Conservation (phyloP, 2,329 filamentous ascomycete species). For the Fusarium fracticaudum region DNA sequence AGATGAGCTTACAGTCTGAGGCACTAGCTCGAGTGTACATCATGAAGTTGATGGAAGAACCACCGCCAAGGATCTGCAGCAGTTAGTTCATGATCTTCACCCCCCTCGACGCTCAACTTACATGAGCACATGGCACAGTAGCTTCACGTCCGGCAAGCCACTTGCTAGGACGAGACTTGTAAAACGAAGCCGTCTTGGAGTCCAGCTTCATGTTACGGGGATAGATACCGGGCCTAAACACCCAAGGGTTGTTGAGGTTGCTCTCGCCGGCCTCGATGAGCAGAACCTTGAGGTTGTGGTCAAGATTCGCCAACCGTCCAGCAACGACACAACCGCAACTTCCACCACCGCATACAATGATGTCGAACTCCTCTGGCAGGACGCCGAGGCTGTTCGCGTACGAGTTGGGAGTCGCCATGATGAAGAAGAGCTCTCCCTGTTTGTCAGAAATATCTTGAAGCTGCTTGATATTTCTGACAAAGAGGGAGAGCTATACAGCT, state of each 20-base stretch:
- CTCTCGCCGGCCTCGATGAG: slow-evolving; percentile 77
- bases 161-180: slow-evolving; percentile 78
- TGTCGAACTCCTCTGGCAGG: slow-evolving; percentile 81
- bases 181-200: slow-evolving; percentile 84
- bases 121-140: slow-evolving; percentile 77
- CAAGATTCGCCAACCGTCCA: slow-evolving; percentile 75
- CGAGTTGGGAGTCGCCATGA: slow-evolving; percentile 33
- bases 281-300: slow-evolving; percentile 76
- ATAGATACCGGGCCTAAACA: slow-evolving; percentile 79
- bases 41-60: slow-evolving; percentile 82
- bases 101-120: neutral
- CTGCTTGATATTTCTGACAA: neutral
- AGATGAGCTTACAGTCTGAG: slow-evolving; percentile 31
- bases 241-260: slow-evolving; percentile 82
- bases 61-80: slow-evolving; percentile 68
- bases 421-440: neutral
- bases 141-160: slow-evolving; percentile 76
- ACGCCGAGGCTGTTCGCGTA: slow-evolving; percentile 29
- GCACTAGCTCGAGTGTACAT: slow-evolving; percentile 53
- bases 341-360: slow-evolving; percentile 81
- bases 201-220: slow-evolving; percentile 82
- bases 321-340: slow-evolving; percentile 71
- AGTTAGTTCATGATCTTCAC: neutral
- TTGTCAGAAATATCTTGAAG: neutral
- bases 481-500: neutral